These are phyloP conservation scores for Erigeron canadensis DNA, from an alignment of 129 eudicot species.

Conservation along the genomic window DNA sequence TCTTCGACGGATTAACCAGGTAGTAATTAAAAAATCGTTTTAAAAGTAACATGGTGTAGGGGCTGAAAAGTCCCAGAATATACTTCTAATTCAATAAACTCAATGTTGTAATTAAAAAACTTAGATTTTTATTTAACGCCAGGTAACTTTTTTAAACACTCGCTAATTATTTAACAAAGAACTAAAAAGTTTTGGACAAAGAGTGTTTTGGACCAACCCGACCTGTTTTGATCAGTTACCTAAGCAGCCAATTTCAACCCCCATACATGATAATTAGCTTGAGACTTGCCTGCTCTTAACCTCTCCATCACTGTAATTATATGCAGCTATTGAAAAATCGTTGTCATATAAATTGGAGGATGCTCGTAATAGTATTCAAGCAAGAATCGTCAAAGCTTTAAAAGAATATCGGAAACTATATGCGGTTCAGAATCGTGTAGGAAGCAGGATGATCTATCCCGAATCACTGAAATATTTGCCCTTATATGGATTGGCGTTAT, in stretches of 20 bases:
- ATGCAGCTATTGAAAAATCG: slow-evolving; percentile 87
- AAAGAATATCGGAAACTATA: slow-evolving; percentile 90
- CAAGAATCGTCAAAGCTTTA: slow-evolving; percentile 79
- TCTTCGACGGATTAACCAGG: slow-evolving; percentile 5
- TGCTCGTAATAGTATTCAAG: slow-evolving; percentile 63
- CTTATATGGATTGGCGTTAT: slow-evolving; percentile 69
- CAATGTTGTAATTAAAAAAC: neutral
- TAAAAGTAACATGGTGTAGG: neutral
- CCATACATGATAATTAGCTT: neutral
- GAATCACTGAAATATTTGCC: slow-evolving; percentile 79
- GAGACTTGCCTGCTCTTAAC: neutral
- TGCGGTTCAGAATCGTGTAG: slow-evolving; percentile 81
- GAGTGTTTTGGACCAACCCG: neutral
- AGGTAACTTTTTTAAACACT: neutral
- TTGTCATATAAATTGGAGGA: slow-evolving; percentile 87
- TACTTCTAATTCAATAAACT: neutral
- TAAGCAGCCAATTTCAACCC: neutral
- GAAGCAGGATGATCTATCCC: slow-evolving; percentile 95
- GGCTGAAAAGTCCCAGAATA: neutral
- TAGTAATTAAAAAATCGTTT: neutral
- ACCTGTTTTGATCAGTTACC: neutral
- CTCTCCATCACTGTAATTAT: neutral
- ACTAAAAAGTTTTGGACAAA: neutral
- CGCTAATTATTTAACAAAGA: neutral
- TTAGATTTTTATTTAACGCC: neutral